Evolutionary conservation across 169 alveolate genomes (phyloP).

Genomic region (Cytauxzoon felis): DNA sequence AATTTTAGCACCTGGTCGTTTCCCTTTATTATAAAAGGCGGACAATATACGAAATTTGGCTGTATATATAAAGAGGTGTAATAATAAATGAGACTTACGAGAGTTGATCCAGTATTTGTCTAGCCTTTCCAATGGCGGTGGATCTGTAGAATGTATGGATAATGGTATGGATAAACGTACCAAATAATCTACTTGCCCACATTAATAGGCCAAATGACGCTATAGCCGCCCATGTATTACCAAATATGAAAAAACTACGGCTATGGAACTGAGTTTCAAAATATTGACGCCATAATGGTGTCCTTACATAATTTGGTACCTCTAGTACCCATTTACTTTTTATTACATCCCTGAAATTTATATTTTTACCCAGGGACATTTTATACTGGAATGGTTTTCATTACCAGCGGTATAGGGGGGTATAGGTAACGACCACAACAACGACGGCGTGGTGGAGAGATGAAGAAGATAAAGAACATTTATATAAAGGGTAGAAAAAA

Average conservation of each 20-base stretch:
- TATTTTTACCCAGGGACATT: slow-evolving; percentile 50
- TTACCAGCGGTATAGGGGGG: background rate
- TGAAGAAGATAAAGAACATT: no score
- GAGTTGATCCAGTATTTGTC: slow-evolving; percentile 83
- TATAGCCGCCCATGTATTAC: slow-evolving; percentile 84
- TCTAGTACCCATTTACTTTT: slow-evolving; percentile 79
- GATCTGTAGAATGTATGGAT: slow-evolving; percentile 45
- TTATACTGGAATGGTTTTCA: background rate
- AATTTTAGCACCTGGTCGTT: slow-evolving; percentile 81
- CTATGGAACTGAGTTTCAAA: slow-evolving; percentile 81
- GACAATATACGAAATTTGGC: slow-evolving; percentile 79
- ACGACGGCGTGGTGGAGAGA: no score
- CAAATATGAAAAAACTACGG: slow-evolving; percentile 75
- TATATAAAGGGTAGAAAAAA: no score
- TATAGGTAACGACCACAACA: no score
- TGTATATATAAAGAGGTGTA: slow-evolving; percentile 10
- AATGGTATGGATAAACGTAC: slow-evolving; percentile 16
- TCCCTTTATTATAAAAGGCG: slow-evolving; percentile 84
- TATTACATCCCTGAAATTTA: slow-evolving; percentile 66
- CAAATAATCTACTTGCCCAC: slow-evolving; percentile 79
- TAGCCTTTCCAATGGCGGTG: slow-evolving; percentile 82
- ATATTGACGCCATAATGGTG: slow-evolving; percentile 79
- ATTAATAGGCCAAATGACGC: slow-evolving; percentile 78
- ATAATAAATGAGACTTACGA: slow-evolving; percentile 58
- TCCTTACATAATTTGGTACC: slow-evolving; percentile 79